Percentiles rank a stretch among this genome's conserved stretches.
Conservation (phyloP, 352 stramenopile species). For the Pythium rishiriense region DNA sequence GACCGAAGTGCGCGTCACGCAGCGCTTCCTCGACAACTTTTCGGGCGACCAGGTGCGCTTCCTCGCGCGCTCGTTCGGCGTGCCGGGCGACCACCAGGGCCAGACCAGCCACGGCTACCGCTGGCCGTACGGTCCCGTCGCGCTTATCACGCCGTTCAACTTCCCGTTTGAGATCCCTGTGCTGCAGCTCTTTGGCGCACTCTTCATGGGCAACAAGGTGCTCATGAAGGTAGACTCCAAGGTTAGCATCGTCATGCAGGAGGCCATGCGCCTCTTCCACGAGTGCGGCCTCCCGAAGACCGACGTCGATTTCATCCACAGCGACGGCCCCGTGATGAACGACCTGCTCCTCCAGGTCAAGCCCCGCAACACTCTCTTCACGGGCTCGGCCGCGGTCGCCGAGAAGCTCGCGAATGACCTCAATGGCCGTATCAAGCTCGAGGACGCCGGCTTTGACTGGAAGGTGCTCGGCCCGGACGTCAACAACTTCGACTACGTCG, state of each 20-base stretch:
- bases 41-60: conserved; percentile 96
- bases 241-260: conserved; percentile 98
- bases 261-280: conserved; percentile 95
- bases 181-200: conserved; percentile 97
- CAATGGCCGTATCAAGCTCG: conserved; percentile 92
- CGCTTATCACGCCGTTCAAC: conserved; percentile 98
- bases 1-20: conserved; percentile 91
- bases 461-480: conserved; percentile 97
- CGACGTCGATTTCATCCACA: conserved; percentile 98
- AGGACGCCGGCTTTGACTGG: conserved; percentile 99
- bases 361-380: conserved; percentile 97
- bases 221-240: conserved; percentile 95
- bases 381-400: conserved; percentile 92
- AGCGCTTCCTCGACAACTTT: conserved; percentile 98
- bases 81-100: conserved; percentile 96
- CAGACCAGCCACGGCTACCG: conserved; percentile 95
- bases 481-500: conserved; percentile 96
- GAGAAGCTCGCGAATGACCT: conserved; percentile 93
- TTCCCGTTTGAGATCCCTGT: conserved; percentile 98
- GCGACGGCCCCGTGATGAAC: conserved; percentile 93
- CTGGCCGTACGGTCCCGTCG: conserved; percentile 96
- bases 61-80: conserved; percentile 93
- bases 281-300: conserved; percentile 93
- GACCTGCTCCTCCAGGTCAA: conserved; percentile 93
- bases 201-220: conserved; percentile 99